These are phyloP conservation scores for Oryza glaberrima DNA, from an alignment of 176 grass and related monocot species.

Conservation along the genomic window DNA sequence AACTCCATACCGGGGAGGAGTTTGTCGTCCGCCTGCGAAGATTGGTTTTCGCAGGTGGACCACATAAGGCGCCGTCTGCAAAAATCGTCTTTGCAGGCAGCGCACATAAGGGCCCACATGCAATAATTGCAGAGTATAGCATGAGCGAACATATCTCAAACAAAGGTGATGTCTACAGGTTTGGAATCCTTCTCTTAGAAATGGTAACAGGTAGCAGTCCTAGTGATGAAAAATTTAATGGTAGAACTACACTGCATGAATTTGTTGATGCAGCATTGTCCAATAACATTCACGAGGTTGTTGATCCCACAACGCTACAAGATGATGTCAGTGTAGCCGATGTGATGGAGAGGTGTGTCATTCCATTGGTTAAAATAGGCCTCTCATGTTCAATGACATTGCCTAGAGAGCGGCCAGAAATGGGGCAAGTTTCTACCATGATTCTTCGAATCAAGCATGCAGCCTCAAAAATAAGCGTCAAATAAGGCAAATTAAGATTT, in stretches of 20 bases:
- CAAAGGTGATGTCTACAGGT: constrained; percentile 55
- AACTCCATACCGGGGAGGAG: no score
- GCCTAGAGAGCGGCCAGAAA: constrained; percentile 20
- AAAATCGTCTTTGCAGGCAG: no score
- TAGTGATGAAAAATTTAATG: constrained; percentile 33
- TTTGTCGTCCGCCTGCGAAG: no score
- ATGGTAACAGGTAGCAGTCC: constrained; percentile 29
- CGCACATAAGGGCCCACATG: no score
- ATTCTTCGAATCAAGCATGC: constrained; percentile 39
- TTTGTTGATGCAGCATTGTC: constrained; percentile 31
- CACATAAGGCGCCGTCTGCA: no score
- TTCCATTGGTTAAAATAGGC: constrained; percentile 43
- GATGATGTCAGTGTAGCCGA: not conserved
- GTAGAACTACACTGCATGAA: constrained; percentile 5
- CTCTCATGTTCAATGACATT: constrained; percentile 40
- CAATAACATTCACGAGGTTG: not conserved
- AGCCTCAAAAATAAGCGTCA: constrained; percentile 11
- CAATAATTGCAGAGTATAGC: constrained; percentile 45
- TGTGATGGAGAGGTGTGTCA: constrained; percentile 32
- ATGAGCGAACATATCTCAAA: constrained; percentile 30
- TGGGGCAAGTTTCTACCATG: constrained; percentile 31
- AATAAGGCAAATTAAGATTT: not conserved
- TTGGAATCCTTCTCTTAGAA: constrained; percentile 18
- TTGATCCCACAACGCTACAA: constrained; percentile 21
- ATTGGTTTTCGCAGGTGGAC: no score